Conservation (phyloP, 1,284 basidiomycete genomes). For the Pseudozyma sp. region DNA sequence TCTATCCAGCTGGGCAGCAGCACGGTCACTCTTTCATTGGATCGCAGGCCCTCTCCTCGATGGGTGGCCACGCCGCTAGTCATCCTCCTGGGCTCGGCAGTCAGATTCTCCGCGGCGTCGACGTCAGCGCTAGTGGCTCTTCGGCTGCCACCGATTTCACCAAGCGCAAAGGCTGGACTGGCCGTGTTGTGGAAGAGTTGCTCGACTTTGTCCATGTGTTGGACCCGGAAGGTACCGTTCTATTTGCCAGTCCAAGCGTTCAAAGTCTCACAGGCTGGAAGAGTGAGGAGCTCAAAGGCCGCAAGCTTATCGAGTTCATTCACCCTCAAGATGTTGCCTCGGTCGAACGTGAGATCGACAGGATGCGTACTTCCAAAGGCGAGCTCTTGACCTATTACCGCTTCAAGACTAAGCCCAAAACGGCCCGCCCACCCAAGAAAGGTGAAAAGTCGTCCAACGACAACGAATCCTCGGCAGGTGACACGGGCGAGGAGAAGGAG, state of each 20-base stretch:
- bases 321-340: conserved; percentile 59
- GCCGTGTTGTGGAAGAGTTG: conserved; percentile 60
- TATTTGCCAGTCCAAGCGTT: conserved; percentile 58
- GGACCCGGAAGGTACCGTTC: conserved; percentile 51
- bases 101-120: conserved; percentile 50
- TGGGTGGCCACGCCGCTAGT: conserved; percentile 52
- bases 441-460: conserved; percentile 32
- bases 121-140: conserved; percentile 48
- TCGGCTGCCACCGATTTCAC: conserved; percentile 61
- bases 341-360: conserved; percentile 52
- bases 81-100: conserved; percentile 55
- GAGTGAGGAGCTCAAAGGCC: conserved; percentile 57
- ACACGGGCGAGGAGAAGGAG: conserved; percentile 41
- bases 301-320: conserved; percentile 55
- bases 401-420: conserved; percentile 56
- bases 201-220: conserved; percentile 64
- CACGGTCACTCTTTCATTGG: conserved; percentile 36
- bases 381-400: conserved; percentile 61
- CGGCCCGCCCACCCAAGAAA: conserved; percentile 22
- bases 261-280: conserved; percentile 59
- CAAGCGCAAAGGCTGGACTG: conserved; percentile 63
- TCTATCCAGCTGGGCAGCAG: conserved; percentile 31
- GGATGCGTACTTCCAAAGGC: conserved; percentile 44
- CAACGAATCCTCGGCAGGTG: conserved; percentile 36
- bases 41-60: conserved; percentile 34